Conservation (phyloP, 1,284 basidiomycete genomes). For the Paramarasmius palmivorus region DNA sequence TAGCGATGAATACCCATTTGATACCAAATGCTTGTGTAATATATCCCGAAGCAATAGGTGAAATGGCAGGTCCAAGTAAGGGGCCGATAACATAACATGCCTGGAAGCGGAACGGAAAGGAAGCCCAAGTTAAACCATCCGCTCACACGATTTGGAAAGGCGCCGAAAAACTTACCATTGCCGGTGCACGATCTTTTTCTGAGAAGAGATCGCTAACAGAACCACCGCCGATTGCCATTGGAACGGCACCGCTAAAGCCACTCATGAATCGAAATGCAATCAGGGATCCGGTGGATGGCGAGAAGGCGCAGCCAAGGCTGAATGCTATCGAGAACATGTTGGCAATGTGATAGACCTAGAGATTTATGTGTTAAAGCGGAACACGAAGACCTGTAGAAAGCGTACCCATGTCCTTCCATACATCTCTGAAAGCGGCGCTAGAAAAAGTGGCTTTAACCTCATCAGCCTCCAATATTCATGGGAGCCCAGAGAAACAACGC, state of each 20-base stretch:
- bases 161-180: slow-evolving; percentile 53
- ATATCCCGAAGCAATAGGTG: slow-evolving; percentile 48
- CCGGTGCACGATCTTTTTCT: slow-evolving; percentile 44
- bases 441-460: no score
- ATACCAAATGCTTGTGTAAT: slow-evolving; percentile 44
- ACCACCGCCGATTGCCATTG: no score
- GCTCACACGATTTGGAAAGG: slow-evolving; percentile 30
- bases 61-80: slow-evolving; percentile 33
- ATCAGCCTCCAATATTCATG: no score
- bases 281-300: no score
- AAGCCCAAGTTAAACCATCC: no score
- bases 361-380: no score
- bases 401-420: no score
- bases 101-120: no score
- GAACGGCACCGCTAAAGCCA: no score
- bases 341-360: slow-evolving; percentile 57
- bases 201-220: slow-evolving; percentile 41
- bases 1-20: slow-evolving; percentile 46
- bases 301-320: slow-evolving; percentile 55
- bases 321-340: slow-evolving; percentile 58
- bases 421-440: no score
- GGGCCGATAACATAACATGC: slow-evolving; percentile 14
- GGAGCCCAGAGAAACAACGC: no score
- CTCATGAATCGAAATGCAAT: slow-evolving; percentile 31
- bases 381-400: no score